Conservation (phyloP, 305 asterid species). For the Fraxinus paxiana region DNA sequence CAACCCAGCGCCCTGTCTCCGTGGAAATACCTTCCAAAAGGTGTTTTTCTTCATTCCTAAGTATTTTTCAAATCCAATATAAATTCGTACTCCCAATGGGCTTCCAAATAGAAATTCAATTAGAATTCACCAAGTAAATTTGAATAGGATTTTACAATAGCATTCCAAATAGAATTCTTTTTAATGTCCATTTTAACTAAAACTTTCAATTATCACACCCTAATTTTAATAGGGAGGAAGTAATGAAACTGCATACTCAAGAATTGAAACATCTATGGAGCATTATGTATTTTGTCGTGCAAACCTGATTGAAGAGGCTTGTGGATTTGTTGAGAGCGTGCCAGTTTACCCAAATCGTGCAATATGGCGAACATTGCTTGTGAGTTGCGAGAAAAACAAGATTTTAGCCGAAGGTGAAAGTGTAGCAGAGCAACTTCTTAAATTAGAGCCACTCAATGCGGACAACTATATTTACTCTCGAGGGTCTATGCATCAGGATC, state of each 20-base stretch:
- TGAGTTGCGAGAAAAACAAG: conserved; percentile 48
- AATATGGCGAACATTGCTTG: conserved; percentile 49
- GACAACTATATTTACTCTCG: conserved; percentile 25
- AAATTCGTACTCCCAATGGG: not conserved
- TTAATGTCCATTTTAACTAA: not conserved
- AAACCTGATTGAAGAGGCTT: conserved; percentile 47
- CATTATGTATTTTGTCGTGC: conserved; percentile 44
- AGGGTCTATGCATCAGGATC: conserved; percentile 45
- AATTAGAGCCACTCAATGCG: conserved; percentile 55
- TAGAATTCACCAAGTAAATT: not conserved
- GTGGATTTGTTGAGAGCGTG: conserved; percentile 44
- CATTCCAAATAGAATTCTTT: not conserved
- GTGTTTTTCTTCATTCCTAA: not conserved
- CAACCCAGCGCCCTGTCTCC: not conserved
- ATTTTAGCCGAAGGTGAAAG: conserved; percentile 45
- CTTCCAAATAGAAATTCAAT: no score
- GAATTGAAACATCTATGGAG: conserved; percentile 27
- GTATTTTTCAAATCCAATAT: not conserved
- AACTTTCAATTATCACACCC: not conserved
- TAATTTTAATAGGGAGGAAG: conserved; percentile 31
- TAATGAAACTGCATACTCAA: conserved; percentile 43
- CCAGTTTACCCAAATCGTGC: conserved; percentile 51
- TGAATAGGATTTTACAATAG: no score
- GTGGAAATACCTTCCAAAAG: not conserved
- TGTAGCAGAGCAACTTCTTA: conserved; percentile 46